phyloP scores from a whole-genome alignment of 257 asterid genomes.

The Solanum etuberosum region DNA sequence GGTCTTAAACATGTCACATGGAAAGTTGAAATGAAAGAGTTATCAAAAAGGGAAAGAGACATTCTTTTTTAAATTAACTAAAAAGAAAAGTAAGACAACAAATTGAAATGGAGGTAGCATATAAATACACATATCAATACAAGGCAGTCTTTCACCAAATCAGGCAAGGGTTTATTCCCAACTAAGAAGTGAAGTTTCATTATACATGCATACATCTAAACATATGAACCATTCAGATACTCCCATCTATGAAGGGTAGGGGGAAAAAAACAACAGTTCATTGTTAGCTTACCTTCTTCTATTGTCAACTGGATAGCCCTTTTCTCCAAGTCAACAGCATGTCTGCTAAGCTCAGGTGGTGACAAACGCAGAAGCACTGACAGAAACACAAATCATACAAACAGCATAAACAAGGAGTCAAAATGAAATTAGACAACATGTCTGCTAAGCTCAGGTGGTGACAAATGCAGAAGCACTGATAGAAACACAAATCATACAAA shows the following conservation, averaged over 20 bases:
- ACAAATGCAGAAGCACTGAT: slow-evolving; percentile 47
- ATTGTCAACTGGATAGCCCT: slow-evolving; percentile 52
- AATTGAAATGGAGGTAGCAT: not conserved
- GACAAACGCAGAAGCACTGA: slow-evolving; percentile 58
- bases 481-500: slow-evolving; percentile 16
- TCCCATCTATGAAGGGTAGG: not conserved
- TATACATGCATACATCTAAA: not conserved
- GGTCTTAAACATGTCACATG: not conserved
- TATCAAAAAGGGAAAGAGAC: not conserved
- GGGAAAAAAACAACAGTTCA: not conserved
- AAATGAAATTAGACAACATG: slow-evolving; percentile 6
- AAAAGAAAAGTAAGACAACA: not conserved
- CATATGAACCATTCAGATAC: not conserved
- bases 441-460: slow-evolving; percentile 65
- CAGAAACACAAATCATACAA: slow-evolving; percentile 15
- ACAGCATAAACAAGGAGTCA: not conserved
- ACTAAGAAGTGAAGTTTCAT: not conserved
- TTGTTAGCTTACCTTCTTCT: slow-evolving; percentile 53
- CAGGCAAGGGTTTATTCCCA: not conserved
- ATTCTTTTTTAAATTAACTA: not conserved
- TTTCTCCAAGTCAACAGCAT: slow-evolving; percentile 70
- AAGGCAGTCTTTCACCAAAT: not conserved
- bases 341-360: slow-evolving; percentile 66
- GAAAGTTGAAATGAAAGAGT: not conserved
- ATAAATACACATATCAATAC: not conserved